These are phyloP conservation scores for Ceratocystis ficicola DNA, from an alignment of 2,329 filamentous ascomycete species.

Conservation along the genomic window DNA sequence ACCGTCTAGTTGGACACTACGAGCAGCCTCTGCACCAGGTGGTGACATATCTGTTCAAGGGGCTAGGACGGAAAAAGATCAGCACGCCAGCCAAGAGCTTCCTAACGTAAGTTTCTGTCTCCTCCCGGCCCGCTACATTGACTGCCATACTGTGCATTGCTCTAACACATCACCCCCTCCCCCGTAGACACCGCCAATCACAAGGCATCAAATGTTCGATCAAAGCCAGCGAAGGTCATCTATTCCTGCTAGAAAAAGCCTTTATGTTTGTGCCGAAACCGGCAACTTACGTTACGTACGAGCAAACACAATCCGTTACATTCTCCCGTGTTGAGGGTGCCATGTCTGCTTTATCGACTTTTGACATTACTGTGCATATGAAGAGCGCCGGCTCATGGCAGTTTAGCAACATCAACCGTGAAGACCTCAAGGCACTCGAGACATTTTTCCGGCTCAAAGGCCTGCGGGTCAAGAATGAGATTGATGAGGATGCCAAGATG, in stretches of 20 bases:
- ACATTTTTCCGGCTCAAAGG: slow-evolving; percentile 95
- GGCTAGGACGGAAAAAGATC: slow-evolving; percentile 87
- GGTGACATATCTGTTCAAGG: slow-evolving; percentile 88
- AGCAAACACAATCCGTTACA: slow-evolving; percentile 80
- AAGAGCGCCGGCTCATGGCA: slow-evolving; percentile 80
- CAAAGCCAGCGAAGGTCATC: slow-evolving; percentile 94
- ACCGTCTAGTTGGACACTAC: slow-evolving; percentile 78
- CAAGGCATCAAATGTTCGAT: slow-evolving; percentile 99
- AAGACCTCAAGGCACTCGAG: slow-evolving; percentile 93
- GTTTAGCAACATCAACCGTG: slow-evolving; percentile 98
- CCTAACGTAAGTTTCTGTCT: slow-evolving; percentile 45
- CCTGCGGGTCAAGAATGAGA: slow-evolving; percentile 95
- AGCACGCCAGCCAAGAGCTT: slow-evolving; percentile 92
- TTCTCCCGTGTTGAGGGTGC: slow-evolving; percentile 94
- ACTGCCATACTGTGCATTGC: not conserved
- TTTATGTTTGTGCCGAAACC: slow-evolving; percentile 99
- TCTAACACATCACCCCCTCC: slow-evolving; percentile 6
- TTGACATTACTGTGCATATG: slow-evolving; percentile 88
- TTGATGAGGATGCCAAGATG: slow-evolving; percentile 77
- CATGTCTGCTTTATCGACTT: slow-evolving; percentile 85
- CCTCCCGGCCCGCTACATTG: not conserved
- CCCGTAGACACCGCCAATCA: slow-evolving; percentile 66
- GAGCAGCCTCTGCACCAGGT: slow-evolving; percentile 89
- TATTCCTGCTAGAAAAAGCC: slow-evolving; percentile 95
- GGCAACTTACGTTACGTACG: slow-evolving; percentile 91